These are phyloP conservation scores for Didymellaceae sp. DNA, from an alignment of 2,329 filamentous ascomycete species.

Conservation along the genomic window DNA sequence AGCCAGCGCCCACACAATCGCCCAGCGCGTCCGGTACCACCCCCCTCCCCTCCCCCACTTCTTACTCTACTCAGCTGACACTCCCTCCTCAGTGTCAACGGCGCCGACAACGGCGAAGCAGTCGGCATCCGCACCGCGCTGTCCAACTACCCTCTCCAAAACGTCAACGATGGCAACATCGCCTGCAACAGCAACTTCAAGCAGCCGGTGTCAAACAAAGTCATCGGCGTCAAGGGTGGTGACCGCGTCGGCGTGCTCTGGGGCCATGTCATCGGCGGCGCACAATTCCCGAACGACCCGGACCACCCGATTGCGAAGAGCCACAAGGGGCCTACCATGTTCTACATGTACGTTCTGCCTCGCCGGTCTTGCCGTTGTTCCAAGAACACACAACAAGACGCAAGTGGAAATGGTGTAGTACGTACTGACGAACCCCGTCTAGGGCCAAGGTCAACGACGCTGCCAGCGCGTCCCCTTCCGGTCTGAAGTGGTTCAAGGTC, in stretches of 20 bases:
- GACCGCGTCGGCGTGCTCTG: slow-evolving; percentile 61
- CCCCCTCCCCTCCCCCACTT: not conserved
- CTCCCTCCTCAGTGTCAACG: slow-evolving; percentile 28
- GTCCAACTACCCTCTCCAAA: slow-evolving; percentile 59
- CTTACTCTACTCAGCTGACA: not conserved
- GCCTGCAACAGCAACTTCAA: slow-evolving; percentile 56
- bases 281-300: slow-evolving; percentile 54
- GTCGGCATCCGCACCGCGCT: slow-evolving; percentile 58
- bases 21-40: slow-evolving; percentile 50
- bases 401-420: not conserved
- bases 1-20: slow-evolving; percentile 52
- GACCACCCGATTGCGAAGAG: slow-evolving; percentile 58
- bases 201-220: slow-evolving; percentile 41
- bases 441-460: slow-evolving; percentile 52
- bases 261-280: slow-evolving; percentile 62
- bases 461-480: slow-evolving; percentile 45
- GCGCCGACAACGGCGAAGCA: slow-evolving; percentile 57
- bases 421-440: not conserved
- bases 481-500: slow-evolving; percentile 53
- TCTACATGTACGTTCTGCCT: slow-evolving; percentile 42
- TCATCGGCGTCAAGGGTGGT: slow-evolving; percentile 59
- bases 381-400: too few species aligned
- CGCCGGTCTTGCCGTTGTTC: too few species aligned
- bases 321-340: slow-evolving; percentile 54
- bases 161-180: slow-evolving; percentile 55